Conservation (phyloP, 2,329 filamentous ascomycete species). For the Scedosporium aurantiacum region DNA sequence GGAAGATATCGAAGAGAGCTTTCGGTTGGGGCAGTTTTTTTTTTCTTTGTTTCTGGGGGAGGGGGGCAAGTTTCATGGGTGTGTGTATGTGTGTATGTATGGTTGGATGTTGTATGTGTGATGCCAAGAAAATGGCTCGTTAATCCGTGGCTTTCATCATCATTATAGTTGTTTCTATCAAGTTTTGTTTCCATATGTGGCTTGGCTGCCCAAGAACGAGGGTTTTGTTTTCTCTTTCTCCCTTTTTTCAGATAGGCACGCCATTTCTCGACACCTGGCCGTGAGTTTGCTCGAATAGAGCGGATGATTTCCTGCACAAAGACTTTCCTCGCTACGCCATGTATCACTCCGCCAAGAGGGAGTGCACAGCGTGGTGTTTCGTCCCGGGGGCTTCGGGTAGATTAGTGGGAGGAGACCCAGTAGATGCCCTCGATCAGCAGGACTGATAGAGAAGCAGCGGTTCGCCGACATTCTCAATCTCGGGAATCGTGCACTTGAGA, state of each 20-base stretch:
- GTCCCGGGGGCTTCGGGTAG: background rate
- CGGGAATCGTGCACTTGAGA: constrained; percentile 95
- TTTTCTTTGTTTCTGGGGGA: background rate
- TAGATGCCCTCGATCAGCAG: constrained; percentile 20
- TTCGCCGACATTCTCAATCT: constrained; percentile 97
- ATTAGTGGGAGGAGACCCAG: background rate
- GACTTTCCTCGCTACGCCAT: background rate
- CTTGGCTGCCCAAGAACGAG: background rate
- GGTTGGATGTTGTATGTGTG: background rate
- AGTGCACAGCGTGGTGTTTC: background rate
- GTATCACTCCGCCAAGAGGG: background rate
- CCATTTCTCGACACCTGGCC: background rate
- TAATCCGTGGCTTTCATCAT: constrained; percentile 6
- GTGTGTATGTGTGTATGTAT: background rate
- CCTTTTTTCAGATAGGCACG: background rate
- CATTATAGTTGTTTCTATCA: constrained; percentile 1
- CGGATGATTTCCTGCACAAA: background rate
- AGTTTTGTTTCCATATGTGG: background rate
- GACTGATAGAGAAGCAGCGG: constrained; percentile 84
- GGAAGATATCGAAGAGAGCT: too few species aligned
- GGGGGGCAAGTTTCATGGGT: background rate
- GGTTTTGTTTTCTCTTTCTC: background rate
- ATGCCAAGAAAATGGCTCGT: background rate
- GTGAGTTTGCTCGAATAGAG: background rate
- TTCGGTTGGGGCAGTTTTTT: background rate